A percentile compares a stretch with the other conserved stretches of the same genome.
These are phyloP conservation scores for Epicoccum nigrum DNA, from an alignment of 2,329 filamentous ascomycete genomes.

Conservation along the genomic window DNA sequence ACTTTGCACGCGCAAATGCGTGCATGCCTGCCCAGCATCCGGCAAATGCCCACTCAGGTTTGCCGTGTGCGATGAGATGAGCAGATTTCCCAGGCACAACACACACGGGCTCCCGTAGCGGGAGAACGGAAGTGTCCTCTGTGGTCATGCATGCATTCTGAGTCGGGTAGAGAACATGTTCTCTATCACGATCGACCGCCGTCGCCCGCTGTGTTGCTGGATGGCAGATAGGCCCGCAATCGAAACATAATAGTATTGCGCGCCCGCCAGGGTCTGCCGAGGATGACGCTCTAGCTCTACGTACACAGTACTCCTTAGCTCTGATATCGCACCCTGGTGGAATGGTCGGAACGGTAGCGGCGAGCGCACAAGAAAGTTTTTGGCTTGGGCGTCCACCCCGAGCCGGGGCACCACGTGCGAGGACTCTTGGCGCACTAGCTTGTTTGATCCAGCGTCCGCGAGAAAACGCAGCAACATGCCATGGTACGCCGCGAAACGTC, in stretches of 20 bases:
- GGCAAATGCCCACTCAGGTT: not conserved
- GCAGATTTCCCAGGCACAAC: slow-evolving; percentile 9
- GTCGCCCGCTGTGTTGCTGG: slow-evolving; percentile 1
- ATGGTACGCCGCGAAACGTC: slow-evolving; percentile 13
- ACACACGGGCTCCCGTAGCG: slow-evolving; percentile 22
- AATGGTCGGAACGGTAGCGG: slow-evolving; percentile 9
- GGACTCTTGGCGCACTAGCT: slow-evolving; percentile 11
- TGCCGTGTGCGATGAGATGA: not conserved
- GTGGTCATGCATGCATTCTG: slow-evolving; percentile 3
- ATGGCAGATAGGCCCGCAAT: slow-evolving; percentile 8
- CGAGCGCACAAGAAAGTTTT: slow-evolving; percentile 9
- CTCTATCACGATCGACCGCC: slow-evolving; percentile 21
- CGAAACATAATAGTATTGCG: slow-evolving; percentile 5
- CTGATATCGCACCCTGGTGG: slow-evolving; percentile 4
- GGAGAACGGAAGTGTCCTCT: slow-evolving; percentile 12
- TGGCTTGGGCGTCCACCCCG: slow-evolving; percentile 3
- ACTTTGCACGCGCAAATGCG: slow-evolving; percentile 19
- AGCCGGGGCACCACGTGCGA: slow-evolving; percentile 29
- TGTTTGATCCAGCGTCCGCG: slow-evolving; percentile 1
- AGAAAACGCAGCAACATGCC: slow-evolving; percentile 11
- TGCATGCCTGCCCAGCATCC: slow-evolving; percentile 1
- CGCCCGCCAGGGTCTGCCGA: slow-evolving; percentile 3
- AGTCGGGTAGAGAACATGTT: slow-evolving; percentile 11
- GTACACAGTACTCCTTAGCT: not conserved
- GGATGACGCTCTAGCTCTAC: slow-evolving; percentile 9